Base-by-base conservation (phyloP, 2,329 filamentous ascomycete genomes). In the Raffaelea ambrosiae region DNA sequence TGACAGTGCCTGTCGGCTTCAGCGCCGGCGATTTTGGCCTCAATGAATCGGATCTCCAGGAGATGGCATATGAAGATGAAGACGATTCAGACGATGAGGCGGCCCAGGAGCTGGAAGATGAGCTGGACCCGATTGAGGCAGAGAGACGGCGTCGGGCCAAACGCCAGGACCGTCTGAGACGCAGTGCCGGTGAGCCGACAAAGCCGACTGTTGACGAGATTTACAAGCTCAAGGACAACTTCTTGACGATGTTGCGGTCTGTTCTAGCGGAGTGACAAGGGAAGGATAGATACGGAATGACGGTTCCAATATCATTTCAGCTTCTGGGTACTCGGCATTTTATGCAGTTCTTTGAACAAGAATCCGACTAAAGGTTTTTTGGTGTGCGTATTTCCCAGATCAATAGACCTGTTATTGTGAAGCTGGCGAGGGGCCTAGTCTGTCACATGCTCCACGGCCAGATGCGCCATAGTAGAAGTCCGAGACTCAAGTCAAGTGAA, bases 21-120 rank as follows among this genome's bases (percentile, higher is more conserved):
- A 82, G 77, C 59, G 83, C 84, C 20, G 80, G 78, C 43, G 93
- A 98, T 66, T 98, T 98, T 68, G 93, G 93, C 0, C 70, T 98
- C 19, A 82, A 96, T 61, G 79, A 86, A 59, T 83, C 86, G 60
- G 93, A 97, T 61, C 70, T 97, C 14, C 80, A 91, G 61, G 90
- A 95, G 53, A 82, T 96, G 64, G 80, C 80, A 40, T 88, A 93
- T 57, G 86, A 86, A 3, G 86, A 90, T 48, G 78, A 81, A 9
- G 71, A 70, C 8, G 72, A 68, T 2, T 79, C 76, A 2, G 81
- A 83, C 46, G 79, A 72, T 2, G 80, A 83, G 50, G 78, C 71
- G 1, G 79, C 84, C 55, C 74, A 84, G n/a, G 83, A 84, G 48
- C 79, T 76, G 13, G 83, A 87, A 46, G 88, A 94, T 49, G 83